Base-by-base conservation (phyloP, 2,329 filamentous ascomycete species). In the Chaetomium sp. region DNA sequence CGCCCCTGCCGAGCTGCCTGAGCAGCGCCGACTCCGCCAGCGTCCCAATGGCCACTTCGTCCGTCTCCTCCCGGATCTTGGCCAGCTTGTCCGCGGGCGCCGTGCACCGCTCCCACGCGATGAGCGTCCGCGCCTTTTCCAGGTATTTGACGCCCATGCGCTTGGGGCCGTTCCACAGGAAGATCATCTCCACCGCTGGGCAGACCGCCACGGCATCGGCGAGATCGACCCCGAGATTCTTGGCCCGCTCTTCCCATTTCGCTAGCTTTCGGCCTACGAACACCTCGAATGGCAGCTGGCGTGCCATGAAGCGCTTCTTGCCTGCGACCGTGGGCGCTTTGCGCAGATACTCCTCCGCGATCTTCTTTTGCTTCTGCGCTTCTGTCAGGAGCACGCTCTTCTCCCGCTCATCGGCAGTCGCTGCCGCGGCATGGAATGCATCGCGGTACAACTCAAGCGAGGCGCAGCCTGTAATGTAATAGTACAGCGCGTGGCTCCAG, bases 401-500 rank as follows among this genome's bases (percentile, higher is more conserved):
- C 38, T 63, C 64, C 2, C 64, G 65, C 7, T 49, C 54, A 0
- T 36, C 51, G 14, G 6, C 1, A n/a, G 53, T 66, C 49, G 45
- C 56, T 0, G 75, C 68, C 0, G 65, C 67, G 3, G 69, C 65
- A 51, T 79, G 76, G 45, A 77, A 69, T 1, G 76, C 76, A 52
- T 84, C 75, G 8, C 94, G 84, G 71, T 96, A 97, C 5, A 90
- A 76, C 65, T 94, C 89, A 1, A 97, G 72, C 62, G 95, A 85
- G 0, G 87, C 86, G 10, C 81, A 79, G 6, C 86, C 94, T 1
- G 88, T 87, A 61, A 95, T 87, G 72, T 91, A 97, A 68, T 90
- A 90, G 73, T 99, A 97, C 52, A 97, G 70, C 0, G 86, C 84
- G 52, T 91, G 90, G 54, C 87, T 91, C 94, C 94, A 97, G 64